Evolutionary conservation across 306 rosid genomes (phyloP).

Genomic region (Mimosa bimucronata): DNA sequence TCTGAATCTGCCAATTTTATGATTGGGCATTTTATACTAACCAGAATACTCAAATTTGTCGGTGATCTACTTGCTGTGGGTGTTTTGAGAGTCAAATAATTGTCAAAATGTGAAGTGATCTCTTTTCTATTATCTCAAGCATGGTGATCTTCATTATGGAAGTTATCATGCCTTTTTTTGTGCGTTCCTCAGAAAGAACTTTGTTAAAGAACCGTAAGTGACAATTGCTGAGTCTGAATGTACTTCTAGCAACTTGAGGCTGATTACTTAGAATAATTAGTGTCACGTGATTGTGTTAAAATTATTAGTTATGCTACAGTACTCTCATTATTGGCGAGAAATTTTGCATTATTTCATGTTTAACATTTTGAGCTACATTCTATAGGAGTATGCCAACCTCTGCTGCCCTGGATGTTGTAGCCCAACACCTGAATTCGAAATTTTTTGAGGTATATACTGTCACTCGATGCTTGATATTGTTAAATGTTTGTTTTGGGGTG

Average conservation of each 20-base stretch:
- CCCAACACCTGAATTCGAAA: constrained; percentile 84
- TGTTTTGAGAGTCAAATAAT: neutral
- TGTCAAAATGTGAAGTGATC: neutral
- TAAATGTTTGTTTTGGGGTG: constrained; percentile 19
- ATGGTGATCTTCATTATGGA: neutral
- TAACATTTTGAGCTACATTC: constrained; percentile 27
- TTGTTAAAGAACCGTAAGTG: neutral
- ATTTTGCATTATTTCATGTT: neutral
- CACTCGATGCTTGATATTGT: constrained; percentile 17
- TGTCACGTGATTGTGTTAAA: neutral
- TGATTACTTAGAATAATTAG: constrained; percentile 1
- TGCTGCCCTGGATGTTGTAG: constrained; percentile 99
- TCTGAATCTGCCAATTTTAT: constrained; percentile 18
- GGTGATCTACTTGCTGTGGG: neutral
- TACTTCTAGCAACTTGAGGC: too few species aligned
- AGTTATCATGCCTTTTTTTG: neutral
- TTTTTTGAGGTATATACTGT: constrained; percentile 88
- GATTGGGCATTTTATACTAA: neutral
- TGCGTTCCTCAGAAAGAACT: neutral
- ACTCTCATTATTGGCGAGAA: neutral
- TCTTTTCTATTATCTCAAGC: neutral
- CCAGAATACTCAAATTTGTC: neutral
- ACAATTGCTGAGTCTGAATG: neutral
- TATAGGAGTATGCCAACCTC: constrained; percentile 99
- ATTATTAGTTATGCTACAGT: neutral